Conservation (phyloP, 2,329 filamentous ascomycete genomes). For the Sporothrix humicola region DNA sequence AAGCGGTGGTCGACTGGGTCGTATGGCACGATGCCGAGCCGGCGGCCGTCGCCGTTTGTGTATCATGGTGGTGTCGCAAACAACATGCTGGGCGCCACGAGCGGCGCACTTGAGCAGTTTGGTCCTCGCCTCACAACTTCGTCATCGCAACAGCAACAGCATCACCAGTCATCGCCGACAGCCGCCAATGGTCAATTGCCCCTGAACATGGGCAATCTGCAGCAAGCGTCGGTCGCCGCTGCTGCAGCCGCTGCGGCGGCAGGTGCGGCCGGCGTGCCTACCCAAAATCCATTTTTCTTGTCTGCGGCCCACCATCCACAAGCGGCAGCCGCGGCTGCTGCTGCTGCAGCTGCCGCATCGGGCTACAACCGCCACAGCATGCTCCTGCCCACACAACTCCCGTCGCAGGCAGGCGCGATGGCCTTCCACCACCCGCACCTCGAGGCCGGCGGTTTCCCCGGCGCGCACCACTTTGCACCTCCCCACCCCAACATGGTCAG, state of each 20-base stretch:
- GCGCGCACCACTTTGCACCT: constrained; percentile 25
- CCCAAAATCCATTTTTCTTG: constrained; percentile 57
- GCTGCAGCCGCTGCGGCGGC: constrained; percentile 57
- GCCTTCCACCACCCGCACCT: constrained; percentile 35
- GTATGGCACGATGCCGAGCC: constrained; percentile 63
- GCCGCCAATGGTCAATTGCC: constrained; percentile 56
- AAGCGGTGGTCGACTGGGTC: constrained; percentile 82
- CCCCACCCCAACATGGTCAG: constrained; percentile 2
- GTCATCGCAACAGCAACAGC: constrained; percentile 56
- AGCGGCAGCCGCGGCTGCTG: constrained; percentile 48
- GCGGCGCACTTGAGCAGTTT: constrained; percentile 57
- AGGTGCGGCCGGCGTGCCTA: constrained; percentile 48
- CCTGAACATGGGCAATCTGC: constrained; percentile 61
- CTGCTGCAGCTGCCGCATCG: constrained; percentile 39
- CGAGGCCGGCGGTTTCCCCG: constrained; percentile 30
- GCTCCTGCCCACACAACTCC: constrained; percentile 63
- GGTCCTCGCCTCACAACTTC: constrained; percentile 54
- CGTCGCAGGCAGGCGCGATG: constrained; percentile 49
- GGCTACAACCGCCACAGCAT: constrained; percentile 61
- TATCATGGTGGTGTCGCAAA: constrained; percentile 52
- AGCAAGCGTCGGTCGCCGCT: constrained; percentile 55
- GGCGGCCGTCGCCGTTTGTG: constrained; percentile 65
- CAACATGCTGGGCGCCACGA: constrained; percentile 15
- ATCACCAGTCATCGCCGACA: constrained; percentile 58
- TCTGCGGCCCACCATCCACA: constrained; percentile 58